Base-by-base conservation (phyloP, 2,329 filamentous ascomycete genomes). In the Calcarisporium arbuscula region DNA sequence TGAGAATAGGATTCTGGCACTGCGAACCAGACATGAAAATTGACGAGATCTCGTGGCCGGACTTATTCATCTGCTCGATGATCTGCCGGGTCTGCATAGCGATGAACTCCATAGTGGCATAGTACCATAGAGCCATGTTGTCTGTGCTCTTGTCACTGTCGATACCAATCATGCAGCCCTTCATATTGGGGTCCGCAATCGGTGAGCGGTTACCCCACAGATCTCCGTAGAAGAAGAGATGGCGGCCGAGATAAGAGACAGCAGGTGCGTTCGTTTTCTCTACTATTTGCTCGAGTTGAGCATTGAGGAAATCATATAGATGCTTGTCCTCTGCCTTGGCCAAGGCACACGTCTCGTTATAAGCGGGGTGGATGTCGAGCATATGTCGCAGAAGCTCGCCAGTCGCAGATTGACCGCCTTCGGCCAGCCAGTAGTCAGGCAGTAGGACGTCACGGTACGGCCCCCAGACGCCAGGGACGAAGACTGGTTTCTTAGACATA, bases 11-110 rank as follows among this genome's bases (percentile, higher is more conserved):
- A 61, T 98, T 98, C 63, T 95, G 89, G 68, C 92, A 98, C 60
- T 96, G 92, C 9, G 86, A 94, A 41, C 92, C 92, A 5, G 87
- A 95, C 92, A 98, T 96, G 76, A 96, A 98, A 62, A 98, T 95
- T 44, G 83, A 90, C 32, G 74, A 80, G 58, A 98, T 89, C 47
- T 75, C 69, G 64, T 98, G 92, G 8, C 92, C 92, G 2, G 87
- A 71, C 30, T 74, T 68, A 69, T 96, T 98, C 89, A 98, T 95
- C 22, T 83, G 76, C 52, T 94, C 83, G 44, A 98, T 75, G 51
- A 98, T 98, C 61, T 98, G 92, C 39, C 85, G 81, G 1, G 92
- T 98, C 62, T 98, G 92, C 59, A 96, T 76, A 19, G 92, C 89
- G 51, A 98, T 96, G 62, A 96, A 96, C 65, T 98, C 92, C 77